phyloP scores from a whole-genome alignment of 228 moss, liverwort and hornwort genomes.

The Sphagnum fallax region DNA sequence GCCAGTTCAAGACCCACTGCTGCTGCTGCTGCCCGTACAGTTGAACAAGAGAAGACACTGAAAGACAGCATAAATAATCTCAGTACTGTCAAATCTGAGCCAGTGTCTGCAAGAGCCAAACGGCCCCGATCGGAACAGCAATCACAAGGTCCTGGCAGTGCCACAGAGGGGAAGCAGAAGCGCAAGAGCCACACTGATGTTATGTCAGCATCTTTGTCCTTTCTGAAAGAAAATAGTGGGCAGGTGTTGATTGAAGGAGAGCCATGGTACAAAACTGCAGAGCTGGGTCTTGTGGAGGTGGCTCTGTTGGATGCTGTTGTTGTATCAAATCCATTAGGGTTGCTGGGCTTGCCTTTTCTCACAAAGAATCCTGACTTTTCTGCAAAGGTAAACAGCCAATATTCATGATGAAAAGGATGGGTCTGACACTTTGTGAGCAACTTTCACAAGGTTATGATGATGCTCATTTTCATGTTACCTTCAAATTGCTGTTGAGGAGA shows the following conservation, averaged over 20 bases:
- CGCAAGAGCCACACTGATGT: slow-evolving; percentile 4
- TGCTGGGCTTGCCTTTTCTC: slow-evolving; percentile 91
- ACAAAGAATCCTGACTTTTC: slow-evolving; percentile 70
- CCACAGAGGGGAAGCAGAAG: slow-evolving; percentile 12
- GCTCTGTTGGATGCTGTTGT: slow-evolving; percentile 72
- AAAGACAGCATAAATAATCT: background rate
- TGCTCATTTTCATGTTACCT: too few relatives aligned
- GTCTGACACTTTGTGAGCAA: too few relatives aligned
- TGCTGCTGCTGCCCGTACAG: slow-evolving; percentile 5
- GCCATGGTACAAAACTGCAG: slow-evolving; percentile 81
- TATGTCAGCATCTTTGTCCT: background rate
- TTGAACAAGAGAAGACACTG: background rate
- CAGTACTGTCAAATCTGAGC: slow-evolving; percentile 8
- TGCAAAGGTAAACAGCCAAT: slow-evolving; percentile 48
- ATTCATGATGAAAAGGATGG: background rate
- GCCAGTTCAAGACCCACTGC: slow-evolving; percentile 1
- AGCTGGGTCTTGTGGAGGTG: slow-evolving; percentile 61
- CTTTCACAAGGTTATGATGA: too few relatives aligned
- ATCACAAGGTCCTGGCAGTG: slow-evolving; percentile 10
- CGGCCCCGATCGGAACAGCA: slow-evolving; percentile 15
- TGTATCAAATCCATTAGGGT: slow-evolving; percentile 76
- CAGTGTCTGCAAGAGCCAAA: slow-evolving; percentile 18
- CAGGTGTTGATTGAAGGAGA: slow-evolving; percentile 46
- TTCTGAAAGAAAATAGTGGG: slow-evolving; percentile 29
- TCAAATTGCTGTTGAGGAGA: too few relatives aligned